Evolutionary conservation across 2,329 filamentous ascomycete species (phyloP).

Genomic region (Aspergillus sp.): DNA sequence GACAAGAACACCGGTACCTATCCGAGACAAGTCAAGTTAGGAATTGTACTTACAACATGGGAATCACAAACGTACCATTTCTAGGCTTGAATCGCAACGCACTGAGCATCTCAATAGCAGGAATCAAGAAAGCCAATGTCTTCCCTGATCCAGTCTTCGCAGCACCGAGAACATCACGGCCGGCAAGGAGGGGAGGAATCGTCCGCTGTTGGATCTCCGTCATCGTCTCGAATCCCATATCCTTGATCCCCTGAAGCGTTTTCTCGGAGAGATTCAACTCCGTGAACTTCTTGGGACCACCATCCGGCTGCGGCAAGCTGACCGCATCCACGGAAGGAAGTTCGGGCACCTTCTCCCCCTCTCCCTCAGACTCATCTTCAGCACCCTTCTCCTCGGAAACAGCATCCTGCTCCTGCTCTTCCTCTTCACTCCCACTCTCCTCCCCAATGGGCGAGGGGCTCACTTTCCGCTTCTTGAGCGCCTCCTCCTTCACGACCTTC

Average conservation of each 20-base stretch:
- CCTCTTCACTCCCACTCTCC: slow-evolving; percentile 29
- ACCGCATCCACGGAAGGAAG: slow-evolving; percentile 55
- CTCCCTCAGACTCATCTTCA: slow-evolving; percentile 28
- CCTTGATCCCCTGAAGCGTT: slow-evolving; percentile 81
- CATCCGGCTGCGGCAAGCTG: slow-evolving; percentile 56
- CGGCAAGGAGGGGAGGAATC: slow-evolving; percentile 84
- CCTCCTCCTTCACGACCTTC: slow-evolving; percentile 25
- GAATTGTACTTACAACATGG: neutral
- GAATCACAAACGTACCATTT: slow-evolving; percentile 58
- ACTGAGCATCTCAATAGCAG: slow-evolving; percentile 88
- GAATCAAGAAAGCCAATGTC: slow-evolving; percentile 91
- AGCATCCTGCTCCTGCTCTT: slow-evolving; percentile 29
- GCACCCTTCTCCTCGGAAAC: slow-evolving; percentile 32
- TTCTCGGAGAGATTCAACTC: slow-evolving; percentile 84
- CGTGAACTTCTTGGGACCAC: slow-evolving; percentile 68
- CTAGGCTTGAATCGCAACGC: slow-evolving; percentile 90
- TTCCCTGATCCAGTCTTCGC: slow-evolving; percentile 97
- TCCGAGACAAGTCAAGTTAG: slow-evolving; percentile 2
- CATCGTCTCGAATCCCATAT: slow-evolving; percentile 95
- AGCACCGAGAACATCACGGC: slow-evolving; percentile 88
- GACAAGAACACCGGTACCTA: slow-evolving; percentile 80
- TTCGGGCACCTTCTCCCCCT: slow-evolving; percentile 40
- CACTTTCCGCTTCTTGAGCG: slow-evolving; percentile 41
- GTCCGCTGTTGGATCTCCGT: slow-evolving; percentile 88
- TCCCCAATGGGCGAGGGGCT: slow-evolving; percentile 38